Conservation (phyloP, 495 filamentous ascomycete genomes). For the Daldinia caldariorum region DNA sequence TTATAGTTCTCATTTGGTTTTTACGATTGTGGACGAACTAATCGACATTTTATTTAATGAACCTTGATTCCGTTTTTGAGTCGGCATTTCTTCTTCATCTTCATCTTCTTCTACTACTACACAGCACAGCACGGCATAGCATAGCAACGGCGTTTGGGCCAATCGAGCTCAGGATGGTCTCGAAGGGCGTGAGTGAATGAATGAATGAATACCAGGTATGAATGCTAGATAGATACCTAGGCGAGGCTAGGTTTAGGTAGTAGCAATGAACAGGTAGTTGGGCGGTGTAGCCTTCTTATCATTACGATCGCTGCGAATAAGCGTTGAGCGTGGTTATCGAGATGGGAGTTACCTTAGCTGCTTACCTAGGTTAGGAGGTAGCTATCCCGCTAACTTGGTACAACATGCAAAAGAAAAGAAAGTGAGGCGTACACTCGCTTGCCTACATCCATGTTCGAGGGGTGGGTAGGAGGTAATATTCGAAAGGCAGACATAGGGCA, state of each 20-base stretch:
- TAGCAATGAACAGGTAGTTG: conserved; percentile 16
- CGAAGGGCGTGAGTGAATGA: conserved; percentile 4
- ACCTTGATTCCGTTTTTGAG: conserved; percentile 23
- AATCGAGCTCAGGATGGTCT: conserved; percentile 22
- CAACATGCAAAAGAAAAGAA: background rate
- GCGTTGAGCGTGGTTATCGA: conserved; percentile 4
- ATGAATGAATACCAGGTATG: conserved; percentile 16
- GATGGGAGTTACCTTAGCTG: background rate
- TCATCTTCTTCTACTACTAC: conserved; percentile 10
- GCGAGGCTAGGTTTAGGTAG: too few relatives aligned
- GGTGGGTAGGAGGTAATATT: too few relatives aligned
- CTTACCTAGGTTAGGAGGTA: too few relatives aligned
- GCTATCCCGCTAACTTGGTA: too few relatives aligned
- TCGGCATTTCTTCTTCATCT: conserved; percentile 18
- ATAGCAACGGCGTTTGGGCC: conserved; percentile 46
- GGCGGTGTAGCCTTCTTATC: conserved; percentile 20
- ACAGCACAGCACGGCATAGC: conserved; percentile 40
- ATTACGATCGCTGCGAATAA: background rate
- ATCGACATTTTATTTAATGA: conserved; percentile 76
- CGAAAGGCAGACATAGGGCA: background rate
- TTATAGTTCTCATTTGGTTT: conserved; percentile 75
- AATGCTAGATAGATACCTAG: conserved; percentile 23
- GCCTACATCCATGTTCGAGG: conserved; percentile 22
- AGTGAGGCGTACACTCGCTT: conserved; percentile 11
- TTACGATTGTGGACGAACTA: conserved; percentile 82